phyloP scores from a whole-genome alignment of 2,329 filamentous ascomycete species.

The Thielaviopsis populi region DNA sequence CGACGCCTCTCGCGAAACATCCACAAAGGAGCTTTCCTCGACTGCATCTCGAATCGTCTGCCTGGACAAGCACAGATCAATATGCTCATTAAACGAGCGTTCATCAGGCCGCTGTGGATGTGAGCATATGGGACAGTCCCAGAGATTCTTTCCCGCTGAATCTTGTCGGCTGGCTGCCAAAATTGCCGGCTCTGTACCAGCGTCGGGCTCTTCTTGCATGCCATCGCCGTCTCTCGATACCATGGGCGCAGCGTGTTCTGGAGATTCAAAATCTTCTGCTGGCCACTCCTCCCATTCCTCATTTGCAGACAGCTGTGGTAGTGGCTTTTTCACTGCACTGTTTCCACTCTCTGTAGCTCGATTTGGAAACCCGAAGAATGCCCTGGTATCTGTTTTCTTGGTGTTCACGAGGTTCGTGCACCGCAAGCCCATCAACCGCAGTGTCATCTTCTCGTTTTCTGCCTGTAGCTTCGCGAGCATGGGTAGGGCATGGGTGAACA shows the following conservation, averaged over 20 bases:
- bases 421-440: slow-evolving; percentile 76
- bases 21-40: slow-evolving; percentile 29
- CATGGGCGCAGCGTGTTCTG: background rate
- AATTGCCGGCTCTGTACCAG: background rate
- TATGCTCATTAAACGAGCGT: slow-evolving; percentile 70
- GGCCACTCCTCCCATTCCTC: slow-evolving; percentile 53
- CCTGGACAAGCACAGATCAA: slow-evolving; percentile 78
- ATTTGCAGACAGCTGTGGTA: slow-evolving; percentile 19
- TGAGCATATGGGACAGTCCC: slow-evolving; percentile 82
- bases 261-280: slow-evolving; percentile 31
- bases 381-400: slow-evolving; percentile 60
- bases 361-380: slow-evolving; percentile 58
- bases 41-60: slow-evolving; percentile 75
- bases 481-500: slow-evolving; percentile 67
- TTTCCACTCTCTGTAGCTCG: slow-evolving; percentile 16
- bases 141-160: slow-evolving; percentile 38
- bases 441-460: slow-evolving; percentile 61
- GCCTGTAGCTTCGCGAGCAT: slow-evolving; percentile 75
- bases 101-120: slow-evolving; percentile 63
- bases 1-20: slow-evolving; percentile 21
- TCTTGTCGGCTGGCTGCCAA: background rate
- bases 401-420: slow-evolving; percentile 79
- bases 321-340: background rate
- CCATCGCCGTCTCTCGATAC: background rate
- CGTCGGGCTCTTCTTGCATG: background rate